Evolutionary conservation across 768 basidiomycete species (phyloP).

Genomic region (Hericium rajendrae): DNA sequence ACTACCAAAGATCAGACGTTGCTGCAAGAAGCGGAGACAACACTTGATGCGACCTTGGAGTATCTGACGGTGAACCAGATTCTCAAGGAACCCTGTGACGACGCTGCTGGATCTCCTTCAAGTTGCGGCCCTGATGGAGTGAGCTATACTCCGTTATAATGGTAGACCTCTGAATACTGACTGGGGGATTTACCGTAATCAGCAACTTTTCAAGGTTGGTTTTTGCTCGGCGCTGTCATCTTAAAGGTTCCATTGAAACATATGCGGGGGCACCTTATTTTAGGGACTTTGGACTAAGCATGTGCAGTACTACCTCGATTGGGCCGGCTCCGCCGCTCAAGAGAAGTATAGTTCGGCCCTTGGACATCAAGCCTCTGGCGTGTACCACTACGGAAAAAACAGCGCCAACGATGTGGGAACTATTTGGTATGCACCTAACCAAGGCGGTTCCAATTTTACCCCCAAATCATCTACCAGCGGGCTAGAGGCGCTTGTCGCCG

Average conservation of each 20-base stretch:
- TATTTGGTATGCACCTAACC: conserved; percentile 23
- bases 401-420: conserved; percentile 30
- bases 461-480: conserved; percentile 16
- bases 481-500: conserved; percentile 7
- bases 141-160: background rate
- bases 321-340: conserved; percentile 31
- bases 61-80: conserved; percentile 30
- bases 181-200: no score
- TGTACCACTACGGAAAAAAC: conserved; percentile 35
- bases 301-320: conserved; percentile 39
- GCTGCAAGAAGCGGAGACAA: conserved; percentile 40
- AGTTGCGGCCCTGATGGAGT: conserved; percentile 18
- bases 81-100: conserved; percentile 44
- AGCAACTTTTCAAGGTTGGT: conserved; percentile 18
- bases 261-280: no score
- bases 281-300: conserved; percentile 44
- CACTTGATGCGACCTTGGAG: conserved; percentile 39
- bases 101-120: conserved; percentile 30
- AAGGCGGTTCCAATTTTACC: conserved; percentile 20
- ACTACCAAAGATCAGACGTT: conserved; percentile 30
- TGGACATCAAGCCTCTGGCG: conserved; percentile 31
- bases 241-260: no score
- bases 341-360: conserved; percentile 31
- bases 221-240: conserved; percentile 21
- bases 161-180: background rate